These are phyloP conservation scores for Colletotrichum lindemuthianum DNA, from an alignment of 2,329 filamentous ascomycete genomes.

Conservation along the genomic window DNA sequence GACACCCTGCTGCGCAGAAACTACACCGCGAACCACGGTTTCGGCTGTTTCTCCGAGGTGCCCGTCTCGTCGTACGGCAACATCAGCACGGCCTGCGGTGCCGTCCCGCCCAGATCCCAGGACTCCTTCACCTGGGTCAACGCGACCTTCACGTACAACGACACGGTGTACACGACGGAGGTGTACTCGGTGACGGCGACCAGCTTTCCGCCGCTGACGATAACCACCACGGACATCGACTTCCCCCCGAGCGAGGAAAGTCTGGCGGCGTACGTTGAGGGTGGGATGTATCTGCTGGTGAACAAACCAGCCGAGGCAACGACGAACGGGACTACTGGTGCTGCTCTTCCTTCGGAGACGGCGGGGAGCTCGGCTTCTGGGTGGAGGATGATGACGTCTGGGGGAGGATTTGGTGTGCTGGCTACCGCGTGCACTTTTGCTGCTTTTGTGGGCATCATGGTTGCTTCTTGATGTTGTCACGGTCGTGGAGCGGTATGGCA, in stretches of 20 bases:
- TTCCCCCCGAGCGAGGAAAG: background rate
- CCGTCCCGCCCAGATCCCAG: accelerated
- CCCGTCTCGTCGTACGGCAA: constrained; percentile 14
- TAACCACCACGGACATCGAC: background rate
- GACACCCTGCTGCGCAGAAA: background rate
- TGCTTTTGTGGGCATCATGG: background rate
- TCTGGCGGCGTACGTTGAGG: background rate
- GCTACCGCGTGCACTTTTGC: constrained; percentile 14
- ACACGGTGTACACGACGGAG: background rate
- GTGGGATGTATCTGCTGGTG: background rate
- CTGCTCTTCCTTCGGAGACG: background rate
- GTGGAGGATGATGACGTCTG: background rate
- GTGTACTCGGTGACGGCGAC: background rate
- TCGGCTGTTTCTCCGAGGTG: constrained; percentile 2
- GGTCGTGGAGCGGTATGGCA: background rate
- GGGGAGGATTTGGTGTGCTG: background rate
- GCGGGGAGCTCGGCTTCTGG: background rate
- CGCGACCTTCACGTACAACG: constrained; percentile 25
- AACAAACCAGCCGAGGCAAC: background rate
- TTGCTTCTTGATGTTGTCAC: background rate
- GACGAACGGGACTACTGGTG: background rate
- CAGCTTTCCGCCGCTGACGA: background rate
- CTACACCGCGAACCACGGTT: background rate
- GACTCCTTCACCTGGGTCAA: background rate
- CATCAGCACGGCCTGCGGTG: background rate